Base-by-base conservation (phyloP, 2,329 filamentous ascomycete species). In the Dactylellina sp. region DNA sequence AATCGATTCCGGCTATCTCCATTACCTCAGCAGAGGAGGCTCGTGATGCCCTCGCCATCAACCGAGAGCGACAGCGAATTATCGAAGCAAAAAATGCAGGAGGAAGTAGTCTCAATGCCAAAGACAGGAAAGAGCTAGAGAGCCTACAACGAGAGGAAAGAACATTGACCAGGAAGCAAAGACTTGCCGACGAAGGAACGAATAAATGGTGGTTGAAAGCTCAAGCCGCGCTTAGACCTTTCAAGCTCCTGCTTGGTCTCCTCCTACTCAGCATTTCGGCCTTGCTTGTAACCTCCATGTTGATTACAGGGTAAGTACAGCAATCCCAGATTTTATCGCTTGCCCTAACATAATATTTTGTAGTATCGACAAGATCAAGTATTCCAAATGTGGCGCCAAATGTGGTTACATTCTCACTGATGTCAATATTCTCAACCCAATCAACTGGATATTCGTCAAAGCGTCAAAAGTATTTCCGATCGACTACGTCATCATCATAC, bases 331-430 rank as follows among this genome's bases (percentile, higher is more conserved):
- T n/a, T 65, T 9, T n/a, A n/a, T n/a, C n/a, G n/a, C n/a, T n/a
- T n/a, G n/a, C n/a, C n/a, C n/a, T n/a, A n/a, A n/a, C n/a, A n/a
- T n/a, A n/a, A n/a, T n/a, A n/a, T n/a, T n/a, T 52, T 5, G 7
- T 16, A 71, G 89, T 77, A 93, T 98, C 79, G 95, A 99, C 86
- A 98, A 98, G 83, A 92, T 93, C 37, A 93, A 91, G 81, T 97
- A 98, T 83, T 97, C 93, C 2, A 84, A 96, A 75, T 99, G 95
- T 86, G 94, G 95, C 81, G 84, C 89, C 71, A 89, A 88, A 78
- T 99, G 95, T 80, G 95, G 95, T 75, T 99, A 97, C 82, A 91
- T 98, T 55, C 86, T 99, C 2, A 92, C 89, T 46, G 85, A 89
- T 79, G 91, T 96, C 81, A 92, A 96, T 80, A 89, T 98, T 77